Percentiles rank a stretch among this genome's conserved stretches.
Conservation (phyloP, 2,329 filamentous ascomycete species). For the Venturia carpophila region DNA sequence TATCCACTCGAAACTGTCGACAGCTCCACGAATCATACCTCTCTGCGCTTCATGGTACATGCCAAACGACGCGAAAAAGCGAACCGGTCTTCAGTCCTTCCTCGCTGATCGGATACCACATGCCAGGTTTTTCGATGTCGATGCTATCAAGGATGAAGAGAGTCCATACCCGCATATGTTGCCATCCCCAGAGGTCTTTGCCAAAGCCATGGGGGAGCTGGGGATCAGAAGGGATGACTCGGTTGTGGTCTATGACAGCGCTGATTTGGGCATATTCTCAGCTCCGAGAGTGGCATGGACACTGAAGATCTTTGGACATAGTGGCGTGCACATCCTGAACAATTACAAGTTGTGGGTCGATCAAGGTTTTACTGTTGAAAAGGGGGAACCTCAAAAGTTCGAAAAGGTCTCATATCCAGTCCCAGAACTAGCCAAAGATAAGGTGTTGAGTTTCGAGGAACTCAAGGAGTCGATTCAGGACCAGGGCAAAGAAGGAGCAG, state of each 20-base stretch:
- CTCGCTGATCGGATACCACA: constrained; percentile 75
- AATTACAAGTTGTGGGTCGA: constrained; percentile 95
- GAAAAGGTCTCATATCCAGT: constrained; percentile 42
- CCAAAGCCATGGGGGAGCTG: constrained; percentile 77
- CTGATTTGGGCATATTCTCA: constrained; percentile 88
- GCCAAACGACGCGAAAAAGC: constrained; percentile 70
- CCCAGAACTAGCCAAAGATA: constrained; percentile 43
- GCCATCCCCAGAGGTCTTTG: constrained; percentile 71
- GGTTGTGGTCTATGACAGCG: constrained; percentile 88
- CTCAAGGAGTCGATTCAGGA: constrained; percentile 70
- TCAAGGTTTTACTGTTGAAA: constrained; percentile 71
- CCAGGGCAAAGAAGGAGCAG: constrained; percentile 70
- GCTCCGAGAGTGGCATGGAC: constrained; percentile 94
- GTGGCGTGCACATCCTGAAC: constrained; percentile 81
- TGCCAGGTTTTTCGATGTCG: constrained; percentile 92
- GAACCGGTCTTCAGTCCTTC: constrained; percentile 74
- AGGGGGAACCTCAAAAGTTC: constrained; percentile 49
- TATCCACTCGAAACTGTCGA: constrained; percentile 68
- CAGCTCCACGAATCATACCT: constrained; percentile 75
- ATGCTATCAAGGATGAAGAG: constrained; percentile 78
- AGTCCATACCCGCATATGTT: constrained; percentile 97
- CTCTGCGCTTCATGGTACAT: constrained; percentile 95
- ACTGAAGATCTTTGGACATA: constrained; percentile 79
- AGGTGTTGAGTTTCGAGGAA: constrained; percentile 74
- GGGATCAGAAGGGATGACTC: constrained; percentile 83